Evolutionary conservation across 768 basidiomycete species (phyloP).

Genomic region (Leccinum subgranulosum): DNA sequence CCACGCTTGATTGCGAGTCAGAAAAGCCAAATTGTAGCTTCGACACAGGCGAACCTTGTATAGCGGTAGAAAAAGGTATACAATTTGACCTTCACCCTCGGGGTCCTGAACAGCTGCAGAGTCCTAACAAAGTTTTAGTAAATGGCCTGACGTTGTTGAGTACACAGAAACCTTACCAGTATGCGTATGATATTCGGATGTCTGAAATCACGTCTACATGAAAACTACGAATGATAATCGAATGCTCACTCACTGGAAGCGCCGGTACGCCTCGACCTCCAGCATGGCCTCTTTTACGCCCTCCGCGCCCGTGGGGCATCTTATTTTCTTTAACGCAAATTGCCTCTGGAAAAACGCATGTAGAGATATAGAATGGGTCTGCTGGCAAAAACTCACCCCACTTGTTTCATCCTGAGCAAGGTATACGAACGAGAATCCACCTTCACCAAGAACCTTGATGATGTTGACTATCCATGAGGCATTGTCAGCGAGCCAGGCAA

Average conservation of each 20-base stretch:
- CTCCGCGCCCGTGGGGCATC: slow-evolving; percentile 85
- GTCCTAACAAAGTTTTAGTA: slow-evolving; percentile 48
- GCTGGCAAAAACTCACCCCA: slow-evolving; percentile 49
- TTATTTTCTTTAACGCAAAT: slow-evolving; percentile 96
- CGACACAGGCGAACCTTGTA: slow-evolving; percentile 62
- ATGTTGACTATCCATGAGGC: slow-evolving; percentile 63
- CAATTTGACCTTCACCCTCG: slow-evolving; percentile 89
- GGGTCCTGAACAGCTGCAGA: slow-evolving; percentile 94
- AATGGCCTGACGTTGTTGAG: not conserved
- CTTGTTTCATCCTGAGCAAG: slow-evolving; percentile 83
- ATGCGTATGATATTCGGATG: slow-evolving; percentile 98
- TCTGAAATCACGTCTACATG: slow-evolving; percentile 36
- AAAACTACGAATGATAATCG: not conserved
- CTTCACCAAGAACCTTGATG: slow-evolving; percentile 90
- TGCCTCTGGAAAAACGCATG: slow-evolving; percentile 51
- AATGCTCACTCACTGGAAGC: slow-evolving; percentile 72
- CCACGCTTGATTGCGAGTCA: slow-evolving; percentile 57
- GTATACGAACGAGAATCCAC: slow-evolving; percentile 92
- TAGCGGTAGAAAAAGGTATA: slow-evolving; percentile 92
- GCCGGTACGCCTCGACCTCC: slow-evolving; percentile 89
- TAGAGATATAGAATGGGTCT: not conserved
- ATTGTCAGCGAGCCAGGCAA: slow-evolving; percentile 1
- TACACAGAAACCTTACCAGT: slow-evolving; percentile 45
- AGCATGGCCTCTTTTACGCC: slow-evolving; percentile 87
- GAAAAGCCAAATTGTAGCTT: not conserved